These are phyloP conservation scores for Elsinoe australis DNA, from an alignment of 2,329 filamentous ascomycete species.

Conservation along the genomic window DNA sequence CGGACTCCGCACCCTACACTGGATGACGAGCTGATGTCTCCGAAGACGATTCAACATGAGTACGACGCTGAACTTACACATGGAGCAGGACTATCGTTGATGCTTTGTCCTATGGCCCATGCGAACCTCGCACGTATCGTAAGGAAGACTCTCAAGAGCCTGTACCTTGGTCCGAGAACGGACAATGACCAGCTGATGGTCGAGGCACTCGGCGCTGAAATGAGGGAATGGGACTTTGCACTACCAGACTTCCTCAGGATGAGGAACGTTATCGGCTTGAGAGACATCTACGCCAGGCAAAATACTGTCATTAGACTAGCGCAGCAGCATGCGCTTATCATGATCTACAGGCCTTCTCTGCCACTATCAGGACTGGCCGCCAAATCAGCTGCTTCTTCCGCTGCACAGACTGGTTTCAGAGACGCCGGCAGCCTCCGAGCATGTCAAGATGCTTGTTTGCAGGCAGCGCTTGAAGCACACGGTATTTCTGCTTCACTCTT, in stretches of 20 bases:
- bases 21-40: slow-evolving; percentile 25
- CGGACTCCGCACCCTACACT: neutral
- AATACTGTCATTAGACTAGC: slow-evolving; percentile 48
- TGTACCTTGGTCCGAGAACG: slow-evolving; percentile 23
- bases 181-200: slow-evolving; percentile 23
- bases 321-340: slow-evolving; percentile 49
- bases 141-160: slow-evolving; percentile 26
- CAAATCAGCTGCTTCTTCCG: neutral
- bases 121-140: slow-evolving; percentile 27
- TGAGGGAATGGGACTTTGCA: slow-evolving; percentile 36
- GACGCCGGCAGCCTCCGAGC: neutral
- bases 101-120: slow-evolving; percentile 20
- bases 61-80: neutral
- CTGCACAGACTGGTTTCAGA: neutral
- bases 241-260: slow-evolving; percentile 40
- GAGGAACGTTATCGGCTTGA: slow-evolving; percentile 38
- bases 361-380: slow-evolving; percentile 18
- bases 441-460: slow-evolving; percentile 5
- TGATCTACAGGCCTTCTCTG: slow-evolving; percentile 49
- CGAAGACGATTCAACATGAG: neutral
- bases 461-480: slow-evolving; percentile 8
- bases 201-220: slow-evolving; percentile 15
- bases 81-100: neutral
- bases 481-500: slow-evolving; percentile 5
- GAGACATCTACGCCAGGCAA: slow-evolving; percentile 46